Evolutionary conservation across 1,284 basidiomycete genomes (phyloP), one percentile per base, ranked within the genome.

Genomic region (Leccinum subrobustum): DNA sequence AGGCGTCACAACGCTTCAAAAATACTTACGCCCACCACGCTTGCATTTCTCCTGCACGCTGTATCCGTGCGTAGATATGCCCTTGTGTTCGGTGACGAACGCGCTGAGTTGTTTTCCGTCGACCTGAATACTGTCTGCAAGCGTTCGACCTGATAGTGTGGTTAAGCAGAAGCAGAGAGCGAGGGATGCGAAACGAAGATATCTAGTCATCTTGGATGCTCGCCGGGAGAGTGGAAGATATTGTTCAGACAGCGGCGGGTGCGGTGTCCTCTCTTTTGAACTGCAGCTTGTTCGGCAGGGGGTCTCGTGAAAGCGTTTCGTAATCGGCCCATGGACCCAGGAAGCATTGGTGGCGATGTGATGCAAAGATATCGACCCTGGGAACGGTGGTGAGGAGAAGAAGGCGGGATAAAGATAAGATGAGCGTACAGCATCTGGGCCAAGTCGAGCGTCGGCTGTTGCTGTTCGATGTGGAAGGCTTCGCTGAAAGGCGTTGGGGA

Each of bases 281-380:
- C 44, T 12, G 11, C 6, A 12, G 20, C 3, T 47, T 20, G 11
- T 29, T 29, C 27, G 27, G 78, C 67, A 3, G 72, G 58, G 14
- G 85, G 80, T 3, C 79, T 75, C 55, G 73, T 77, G 55, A 89
- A 76, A 39, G 82, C 85, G 52, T 85, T 85, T 33, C 85, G 78
- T 37, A 92, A 77, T 52, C 81, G 81, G 29, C 82, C 84, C 70
- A 87, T 83, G 70, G 74, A 55, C 86, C 86, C 8, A 92, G 75
- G 53, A 89, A 86, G 65, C 83, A 86, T 71, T 92, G 89, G 65
- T 85, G 83, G 56, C 84, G 83, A 70, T 92, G 89, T n/a, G 87
- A 84, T 31, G 87, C 73, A 67, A 92, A 89, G 53, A 91, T 86
- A 64, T 91, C 86, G 61, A 91, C 71, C 57, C 89, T 90, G 68